phyloP scores from a whole-genome alignment of 2,329 filamentous ascomycete genomes.

The Ophiocordyceps robertsii region DNA sequence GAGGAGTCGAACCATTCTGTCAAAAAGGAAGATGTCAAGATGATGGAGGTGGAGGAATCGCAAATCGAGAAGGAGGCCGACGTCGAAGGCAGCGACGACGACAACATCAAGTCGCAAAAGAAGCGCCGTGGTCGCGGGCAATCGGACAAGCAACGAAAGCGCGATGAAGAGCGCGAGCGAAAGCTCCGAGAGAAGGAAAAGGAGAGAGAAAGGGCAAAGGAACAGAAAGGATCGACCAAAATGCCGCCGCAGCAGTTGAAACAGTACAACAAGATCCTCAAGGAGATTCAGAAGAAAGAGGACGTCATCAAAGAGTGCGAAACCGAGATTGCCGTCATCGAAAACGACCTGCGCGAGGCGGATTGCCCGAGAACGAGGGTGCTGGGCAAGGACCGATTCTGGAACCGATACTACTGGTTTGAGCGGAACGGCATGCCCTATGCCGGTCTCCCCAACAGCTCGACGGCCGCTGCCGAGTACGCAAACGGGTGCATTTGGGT shows the following conservation, averaged over 20 bases:
- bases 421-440: constrained; percentile 98
- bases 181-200: constrained; percentile 64
- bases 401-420: constrained; percentile 99
- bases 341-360: constrained; percentile 86
- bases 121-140: constrained; percentile 44
- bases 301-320: constrained; percentile 69
- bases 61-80: constrained; percentile 41
- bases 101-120: constrained; percentile 42
- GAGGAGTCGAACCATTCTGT: constrained; percentile 39
- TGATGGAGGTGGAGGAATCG: constrained; percentile 51
- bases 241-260: constrained; percentile 64
- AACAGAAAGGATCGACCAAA: constrained; percentile 53
- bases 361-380: constrained; percentile 84
- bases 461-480: constrained; percentile 75
- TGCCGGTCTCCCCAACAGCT: constrained; percentile 73
- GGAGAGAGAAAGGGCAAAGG: constrained; percentile 36
- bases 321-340: constrained; percentile 69
- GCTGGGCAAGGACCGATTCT: constrained; percentile 89
- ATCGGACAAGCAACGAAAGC: constrained; percentile 59
- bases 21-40: constrained; percentile 43
- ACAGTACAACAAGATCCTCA: constrained; percentile 75
- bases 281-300: constrained; percentile 82
- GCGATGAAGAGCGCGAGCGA: constrained; percentile 60
- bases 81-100: constrained; percentile 56
- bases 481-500: constrained; percentile 95